Percentiles rank a stretch among this genome's conserved stretches.
Evolutionary conservation across 768 basidiomycete genomes (phyloP).

Genomic region (Rhodotorula babjevae): DNA sequence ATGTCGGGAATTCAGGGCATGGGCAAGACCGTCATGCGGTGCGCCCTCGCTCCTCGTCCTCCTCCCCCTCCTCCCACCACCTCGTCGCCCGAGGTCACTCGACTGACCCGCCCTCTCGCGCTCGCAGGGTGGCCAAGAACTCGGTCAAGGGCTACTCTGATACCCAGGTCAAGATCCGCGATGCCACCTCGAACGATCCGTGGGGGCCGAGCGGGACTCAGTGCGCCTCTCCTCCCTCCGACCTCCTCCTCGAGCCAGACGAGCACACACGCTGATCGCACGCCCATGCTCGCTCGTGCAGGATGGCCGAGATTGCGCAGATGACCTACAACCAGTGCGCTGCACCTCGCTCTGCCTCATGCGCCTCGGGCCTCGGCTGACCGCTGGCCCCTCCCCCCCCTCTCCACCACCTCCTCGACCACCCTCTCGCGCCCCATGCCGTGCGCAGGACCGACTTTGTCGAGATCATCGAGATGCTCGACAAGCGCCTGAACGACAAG

Average conservation of each 20-base stretch:
- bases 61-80: neutral
- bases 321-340: constrained; percentile 93
- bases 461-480: constrained; percentile 99
- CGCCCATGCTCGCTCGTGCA: neutral
- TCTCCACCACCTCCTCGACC: no score
- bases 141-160: constrained; percentile 68
- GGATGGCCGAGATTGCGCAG: constrained; percentile 97
- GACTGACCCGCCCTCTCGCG: neutral
- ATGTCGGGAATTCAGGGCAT: constrained; percentile 29
- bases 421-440: neutral
- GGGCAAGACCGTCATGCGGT: constrained; percentile 40
- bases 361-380: neutral
- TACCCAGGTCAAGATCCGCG: constrained; percentile 87
- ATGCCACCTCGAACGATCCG: constrained; percentile 60
- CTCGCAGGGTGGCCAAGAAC: constrained; percentile 38
- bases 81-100: no score
- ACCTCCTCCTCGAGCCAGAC: neutral
- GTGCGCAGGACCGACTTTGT: constrained; percentile 83
- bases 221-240: constrained; percentile 5
- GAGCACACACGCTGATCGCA: neutral
- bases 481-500: constrained; percentile 96
- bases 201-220: constrained; percentile 93
- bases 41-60: neutral
- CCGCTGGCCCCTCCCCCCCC: neutral
- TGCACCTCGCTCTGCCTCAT: neutral